These are phyloP conservation scores for Miscanthus lutarioriparius DNA, from an alignment of 176 grass and related monocot species.

Conservation along the genomic window DNA sequence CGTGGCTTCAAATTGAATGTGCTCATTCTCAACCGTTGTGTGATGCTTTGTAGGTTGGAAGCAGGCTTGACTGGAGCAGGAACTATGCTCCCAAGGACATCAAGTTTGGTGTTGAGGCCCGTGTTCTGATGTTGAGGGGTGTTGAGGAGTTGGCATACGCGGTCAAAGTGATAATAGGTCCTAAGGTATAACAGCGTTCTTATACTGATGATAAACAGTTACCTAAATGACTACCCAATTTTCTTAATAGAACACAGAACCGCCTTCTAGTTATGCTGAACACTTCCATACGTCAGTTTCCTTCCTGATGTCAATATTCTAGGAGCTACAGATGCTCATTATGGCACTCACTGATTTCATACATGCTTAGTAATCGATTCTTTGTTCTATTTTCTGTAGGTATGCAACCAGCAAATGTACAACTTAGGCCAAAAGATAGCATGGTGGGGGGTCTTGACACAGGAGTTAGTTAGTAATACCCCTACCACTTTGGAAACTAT, in stretches of 20 bases:
- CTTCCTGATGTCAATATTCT: neutral
- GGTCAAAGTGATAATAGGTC: slow-evolving; percentile 95
- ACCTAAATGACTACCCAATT: neutral
- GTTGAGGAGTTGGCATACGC: slow-evolving; percentile 95
- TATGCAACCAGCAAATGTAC: too few relatives aligned
- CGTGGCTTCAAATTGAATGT: neutral
- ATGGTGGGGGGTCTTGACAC: too few relatives aligned
- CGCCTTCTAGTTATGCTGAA: neutral
- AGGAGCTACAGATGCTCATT: neutral
- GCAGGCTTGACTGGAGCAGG: slow-evolving; percentile 78
- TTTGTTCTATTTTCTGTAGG: too few relatives aligned
- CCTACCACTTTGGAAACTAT: too few relatives aligned
- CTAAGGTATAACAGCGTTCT: slow-evolving; percentile 57
- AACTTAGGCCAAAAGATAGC: too few relatives aligned
- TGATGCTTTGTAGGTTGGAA: slow-evolving; percentile 63
- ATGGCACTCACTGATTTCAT: neutral
- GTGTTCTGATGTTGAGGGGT: slow-evolving; percentile 87
- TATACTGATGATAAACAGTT: neutral
- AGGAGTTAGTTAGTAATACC: too few relatives aligned
- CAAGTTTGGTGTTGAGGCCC: slow-evolving; percentile 93
- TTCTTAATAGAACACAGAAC: neutral
- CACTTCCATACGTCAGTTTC: neutral
- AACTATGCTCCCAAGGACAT: slow-evolving; percentile 98
- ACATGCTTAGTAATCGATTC: too few relatives aligned
- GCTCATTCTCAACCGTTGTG: neutral